These are phyloP conservation scores for Capsicum rhomboideum DNA, from an alignment of 257 asterid species.

Conservation along the genomic window DNA sequence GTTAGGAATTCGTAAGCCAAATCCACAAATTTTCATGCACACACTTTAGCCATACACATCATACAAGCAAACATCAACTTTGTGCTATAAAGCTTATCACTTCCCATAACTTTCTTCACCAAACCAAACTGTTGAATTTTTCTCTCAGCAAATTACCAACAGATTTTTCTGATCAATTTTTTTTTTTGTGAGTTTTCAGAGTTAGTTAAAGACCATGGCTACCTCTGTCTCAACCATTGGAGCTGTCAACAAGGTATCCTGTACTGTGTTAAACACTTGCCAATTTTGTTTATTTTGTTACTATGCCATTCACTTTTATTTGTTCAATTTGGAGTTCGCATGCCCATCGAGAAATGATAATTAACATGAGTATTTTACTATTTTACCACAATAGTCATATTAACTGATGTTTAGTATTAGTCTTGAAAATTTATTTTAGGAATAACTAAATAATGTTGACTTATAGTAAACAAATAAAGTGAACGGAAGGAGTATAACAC, in stretches of 20 bases:
- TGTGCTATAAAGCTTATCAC: background rate
- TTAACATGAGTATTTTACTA: too few relatives aligned
- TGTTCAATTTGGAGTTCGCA: too few relatives aligned
- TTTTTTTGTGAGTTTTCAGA: background rate
- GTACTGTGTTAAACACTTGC: constrained; percentile 7
- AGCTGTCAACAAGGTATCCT: constrained; percentile 21
- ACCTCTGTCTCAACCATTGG: constrained; percentile 36
- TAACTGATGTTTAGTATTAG: too few relatives aligned
- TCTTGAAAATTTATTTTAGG: too few relatives aligned
- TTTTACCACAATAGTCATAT: too few relatives aligned
- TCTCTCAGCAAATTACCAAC: background rate
- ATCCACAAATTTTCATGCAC: constrained; percentile 10
- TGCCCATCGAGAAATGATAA: too few relatives aligned
- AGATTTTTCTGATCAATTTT: background rate
- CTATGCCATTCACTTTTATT: too few relatives aligned
- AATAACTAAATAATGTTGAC: too few relatives aligned
- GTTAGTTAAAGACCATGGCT: constrained; percentile 16
- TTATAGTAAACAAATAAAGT: too few relatives aligned
- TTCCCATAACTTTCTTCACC: constrained; percentile 10
- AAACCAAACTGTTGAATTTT: background rate
- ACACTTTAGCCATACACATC: background rate
- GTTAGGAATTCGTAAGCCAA: constrained; percentile 4
- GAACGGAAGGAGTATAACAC: too few relatives aligned
- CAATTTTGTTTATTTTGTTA: background rate
- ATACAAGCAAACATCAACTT: background rate